Evolutionary conservation across 192 early-diverging fungal genomes (phyloP), one percentile per base, ranked within the genome.

Genomic region (Diversispora eburnea): DNA sequence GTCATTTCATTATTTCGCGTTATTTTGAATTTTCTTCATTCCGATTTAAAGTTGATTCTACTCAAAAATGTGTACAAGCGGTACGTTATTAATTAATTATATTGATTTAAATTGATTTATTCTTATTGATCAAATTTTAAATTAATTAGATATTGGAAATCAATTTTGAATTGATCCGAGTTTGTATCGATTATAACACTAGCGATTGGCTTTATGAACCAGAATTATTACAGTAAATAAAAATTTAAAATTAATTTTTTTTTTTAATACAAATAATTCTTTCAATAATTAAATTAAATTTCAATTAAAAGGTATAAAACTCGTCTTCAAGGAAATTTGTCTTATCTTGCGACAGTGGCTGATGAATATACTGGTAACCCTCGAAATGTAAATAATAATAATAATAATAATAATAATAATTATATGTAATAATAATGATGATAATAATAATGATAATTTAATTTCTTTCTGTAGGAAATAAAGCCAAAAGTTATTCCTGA

Each of bases 61-160:
- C 72, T 12, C 72, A 73, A 55, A 73, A 55, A 73, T 73, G 72
- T 25, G 72, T 73, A 9, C 72, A 73, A 52, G 60, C 62, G 61
- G 72, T 73, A 63, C 12, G 10, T 65, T 41, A 49, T 39, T 51
- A 5, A 49, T 45, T 68, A 9, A 7, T 33, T 8, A 19, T 10
- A 45, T n/a, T 20, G 33, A 20, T 46, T 15, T 33, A 20, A 51
- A 39, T 49, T 22, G 2, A 19, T 49, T 20, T 69, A 19, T 15
- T 52, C 17, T 56, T 13, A 52, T 20, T 8, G 1, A 5, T 46
- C 15, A 25, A 4, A 49, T 43, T 73, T 61, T 13, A 17, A 10
- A 49, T 47, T 67, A 10, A 51, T 57, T 20, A 73, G 72, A 64
- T 73, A 13, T 60, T 73, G 42, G 72, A 73, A 17, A 22, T 73